phyloP scores from a whole-genome alignment of 257 asterid genomes.

The Forsythia suspensa region DNA sequence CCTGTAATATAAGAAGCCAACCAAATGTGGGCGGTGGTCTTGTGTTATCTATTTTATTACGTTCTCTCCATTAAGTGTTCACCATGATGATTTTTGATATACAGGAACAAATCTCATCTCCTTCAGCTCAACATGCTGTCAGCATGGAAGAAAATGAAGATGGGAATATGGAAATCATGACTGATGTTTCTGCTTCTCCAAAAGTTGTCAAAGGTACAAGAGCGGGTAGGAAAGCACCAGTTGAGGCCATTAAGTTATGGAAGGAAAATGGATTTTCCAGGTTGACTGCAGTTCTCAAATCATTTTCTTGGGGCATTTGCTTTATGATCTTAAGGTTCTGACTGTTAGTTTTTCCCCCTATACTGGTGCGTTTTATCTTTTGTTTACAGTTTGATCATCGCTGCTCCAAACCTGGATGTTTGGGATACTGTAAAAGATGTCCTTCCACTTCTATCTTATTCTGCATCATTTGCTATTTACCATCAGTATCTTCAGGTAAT shows the following conservation, averaged over 20 bases:
- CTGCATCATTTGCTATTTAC: slow-evolving; percentile 94
- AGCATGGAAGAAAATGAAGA: slow-evolving; percentile 36
- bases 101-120: slow-evolving; percentile 45
- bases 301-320: neutral
- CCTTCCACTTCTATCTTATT: slow-evolving; percentile 76
- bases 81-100: slow-evolving; percentile 11
- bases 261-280: slow-evolving; percentile 92
- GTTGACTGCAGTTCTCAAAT: slow-evolving; percentile 30
- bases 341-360: neutral
- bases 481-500: slow-evolving; percentile 90
- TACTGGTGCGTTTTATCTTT: neutral
- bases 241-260: slow-evolving; percentile 62
- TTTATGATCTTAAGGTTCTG: slow-evolving; percentile 2
- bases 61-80: neutral
- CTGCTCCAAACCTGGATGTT: slow-evolving; percentile 80
- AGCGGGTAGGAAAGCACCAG: slow-evolving; percentile 78
- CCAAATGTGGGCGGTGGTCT: slow-evolving; percentile 40
- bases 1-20: slow-evolving; percentile 23
- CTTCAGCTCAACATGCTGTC: slow-evolving; percentile 33
- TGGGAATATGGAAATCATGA: slow-evolving; percentile 32
- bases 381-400: slow-evolving; percentile 70
- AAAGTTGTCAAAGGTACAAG: slow-evolving; percentile 42
- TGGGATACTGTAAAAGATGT: slow-evolving; percentile 79
- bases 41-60: neutral
- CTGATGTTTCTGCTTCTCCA: slow-evolving; percentile 41